phyloP scores from a whole-genome alignment of 768 basidiomycete genomes.

The Leccinum sublutescens region DNA sequence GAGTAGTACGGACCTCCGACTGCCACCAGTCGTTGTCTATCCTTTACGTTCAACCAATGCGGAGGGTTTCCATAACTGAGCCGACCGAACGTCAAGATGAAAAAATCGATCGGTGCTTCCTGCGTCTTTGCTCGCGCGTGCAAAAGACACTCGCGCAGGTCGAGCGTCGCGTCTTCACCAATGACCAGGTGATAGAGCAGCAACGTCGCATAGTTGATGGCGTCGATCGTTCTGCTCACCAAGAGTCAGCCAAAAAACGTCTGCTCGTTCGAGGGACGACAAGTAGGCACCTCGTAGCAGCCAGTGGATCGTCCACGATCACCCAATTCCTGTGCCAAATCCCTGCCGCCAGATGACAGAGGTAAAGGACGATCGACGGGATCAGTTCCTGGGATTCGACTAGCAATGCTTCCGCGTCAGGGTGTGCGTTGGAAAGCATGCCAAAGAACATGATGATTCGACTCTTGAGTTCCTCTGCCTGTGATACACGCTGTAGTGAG shows the following conservation, averaged over 20 bases:
- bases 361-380: conserved; percentile 60
- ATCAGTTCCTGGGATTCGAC: conserved; percentile 54
- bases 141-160: conserved; percentile 59
- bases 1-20: conserved; percentile 45
- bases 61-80: conserved; percentile 69
- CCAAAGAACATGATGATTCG: conserved; percentile 41
- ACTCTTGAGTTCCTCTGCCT: conserved; percentile 39
- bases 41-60: conserved; percentile 49
- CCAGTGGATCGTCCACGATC: conserved; percentile 37
- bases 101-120: conserved; percentile 64
- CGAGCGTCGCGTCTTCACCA: conserved; percentile 42
- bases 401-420: conserved; percentile 38
- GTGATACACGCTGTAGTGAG: conserved; percentile 3
- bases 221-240: conserved; percentile 45
- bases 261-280: background rate
- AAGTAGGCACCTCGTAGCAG: conserved; percentile 23
- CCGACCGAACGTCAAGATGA: conserved; percentile 74
- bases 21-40: conserved; percentile 41
- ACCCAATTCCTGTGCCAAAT: conserved; percentile 67
- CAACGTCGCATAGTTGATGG: conserved; percentile 51
- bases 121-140: conserved; percentile 53
- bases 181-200: conserved; percentile 67
- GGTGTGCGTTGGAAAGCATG: conserved; percentile 36
- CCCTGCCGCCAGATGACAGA: conserved; percentile 49
- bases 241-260: background rate